Percentiles rank a stretch among this genome's conserved stretches.
Conservation (phyloP, 352 stramenopile genomes). For the Poterioochromonas sp. region DNA sequence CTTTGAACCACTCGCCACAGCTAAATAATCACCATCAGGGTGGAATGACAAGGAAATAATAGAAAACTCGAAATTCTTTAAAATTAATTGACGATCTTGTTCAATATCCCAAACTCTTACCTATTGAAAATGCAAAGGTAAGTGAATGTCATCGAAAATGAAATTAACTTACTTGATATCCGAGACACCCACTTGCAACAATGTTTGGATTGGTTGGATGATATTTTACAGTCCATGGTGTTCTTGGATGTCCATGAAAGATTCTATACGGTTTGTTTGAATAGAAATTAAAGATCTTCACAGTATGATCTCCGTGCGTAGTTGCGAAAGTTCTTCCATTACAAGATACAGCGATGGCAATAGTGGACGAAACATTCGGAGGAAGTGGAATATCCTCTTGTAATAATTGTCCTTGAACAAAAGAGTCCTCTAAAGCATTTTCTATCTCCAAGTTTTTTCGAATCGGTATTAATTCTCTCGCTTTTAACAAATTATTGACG, state of each 20-base stretch:
- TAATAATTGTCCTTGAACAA: not conserved
- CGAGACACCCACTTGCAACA: slow-evolving; percentile 90
- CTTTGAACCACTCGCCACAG: slow-evolving; percentile 79
- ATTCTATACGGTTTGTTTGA: slow-evolving; percentile 44
- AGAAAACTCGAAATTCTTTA: slow-evolving; percentile 77
- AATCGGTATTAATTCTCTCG: not conserved
- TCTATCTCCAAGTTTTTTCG: not conserved
- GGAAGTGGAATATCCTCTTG: not conserved
- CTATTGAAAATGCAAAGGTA: not conserved
- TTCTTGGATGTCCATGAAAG: slow-evolving; percentile 63
- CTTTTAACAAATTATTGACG: no score
- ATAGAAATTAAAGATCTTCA: slow-evolving; percentile 71
- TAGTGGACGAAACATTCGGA: slow-evolving; percentile 8
- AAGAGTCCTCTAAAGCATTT: not conserved
- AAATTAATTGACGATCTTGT: slow-evolving; percentile 77
- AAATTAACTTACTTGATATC: slow-evolving; percentile 76
- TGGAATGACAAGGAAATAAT: slow-evolving; percentile 96
- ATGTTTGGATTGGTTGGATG: slow-evolving; percentile 83
- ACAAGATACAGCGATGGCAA: not conserved
- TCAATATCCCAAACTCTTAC: slow-evolving; percentile 38
- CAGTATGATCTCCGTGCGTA: slow-evolving; percentile 93
- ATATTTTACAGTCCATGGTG: slow-evolving; percentile 96
- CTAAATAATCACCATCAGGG: slow-evolving; percentile 78
- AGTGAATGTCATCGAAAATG: slow-evolving; percentile 27
- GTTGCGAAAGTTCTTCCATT: slow-evolving; percentile 62